Evolutionary conservation across 225 moss, liverwort and hornwort genomes (phyloP), one percentile per base, ranked within the genome.

Genomic region (Marchantia polymorpha): DNA sequence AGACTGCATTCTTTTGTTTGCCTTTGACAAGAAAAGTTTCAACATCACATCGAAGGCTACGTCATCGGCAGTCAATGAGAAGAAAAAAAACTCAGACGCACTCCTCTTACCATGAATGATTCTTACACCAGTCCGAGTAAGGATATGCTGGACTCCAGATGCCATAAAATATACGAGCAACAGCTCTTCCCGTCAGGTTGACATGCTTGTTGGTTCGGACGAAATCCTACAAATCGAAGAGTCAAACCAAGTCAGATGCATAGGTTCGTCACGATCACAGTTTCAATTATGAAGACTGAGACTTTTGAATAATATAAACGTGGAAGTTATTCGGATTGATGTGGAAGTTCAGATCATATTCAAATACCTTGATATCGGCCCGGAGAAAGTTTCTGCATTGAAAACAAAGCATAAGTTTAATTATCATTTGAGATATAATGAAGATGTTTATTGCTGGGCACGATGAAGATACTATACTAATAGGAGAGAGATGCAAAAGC

Each of bases 81-180:
- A 31, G 22, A 50, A 14, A 46, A 12, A 53, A 29, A 26, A 69
- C 19, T 31, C 63, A 66, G 26, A 47, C 6, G 56, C 31, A 15
- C 31, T 49, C 8, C 27, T 56, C 79, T 74, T 82, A 93, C 96
- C 96, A 96, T 60, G 91, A 92, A 68, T 96, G 92, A 81, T 94
- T 92, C 79, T 89, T 92, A 64, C 88, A 88, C 96, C 96, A 94
- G 20, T 89, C 81, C 22, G 90, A 86, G 56, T 86, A 90, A 65
- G 96, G 82, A 86, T 85, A 94, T 14, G 92, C 90, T 72, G 96
- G 96, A 84, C 96, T 96, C 94, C 96, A 94, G 46, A 92, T 80
- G 64, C 94, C 94, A 75, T 96, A 92, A 77, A 94, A 87, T 72
- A 96, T 89, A 66, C 96, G 94, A 50, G 96, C 92, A 23, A 96